Conservation (phyloP, 2,329 filamentous ascomycete species). For the Fusarium sp. region DNA sequence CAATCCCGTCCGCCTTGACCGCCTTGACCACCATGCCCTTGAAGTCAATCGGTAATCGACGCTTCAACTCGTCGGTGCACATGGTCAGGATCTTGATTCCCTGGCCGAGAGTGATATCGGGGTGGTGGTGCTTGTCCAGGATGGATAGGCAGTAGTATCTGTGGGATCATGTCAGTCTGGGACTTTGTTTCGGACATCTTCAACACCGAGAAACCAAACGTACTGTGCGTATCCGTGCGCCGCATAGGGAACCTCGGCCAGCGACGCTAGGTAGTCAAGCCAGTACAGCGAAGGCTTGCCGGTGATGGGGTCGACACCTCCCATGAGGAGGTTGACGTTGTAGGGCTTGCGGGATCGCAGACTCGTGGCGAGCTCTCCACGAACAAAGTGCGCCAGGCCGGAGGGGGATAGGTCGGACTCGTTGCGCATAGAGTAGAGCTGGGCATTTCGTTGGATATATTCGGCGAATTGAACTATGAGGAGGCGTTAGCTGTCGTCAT, state of each 20-base stretch:
- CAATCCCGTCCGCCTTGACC: slow-evolving; percentile 92
- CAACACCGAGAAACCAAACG: slow-evolving; percentile 47
- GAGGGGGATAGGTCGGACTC: slow-evolving; percentile 90
- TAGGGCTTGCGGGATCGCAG: slow-evolving; percentile 94
- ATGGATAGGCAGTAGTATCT: slow-evolving; percentile 98
- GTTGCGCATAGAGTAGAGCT: slow-evolving; percentile 99
- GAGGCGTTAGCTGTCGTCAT: slow-evolving; percentile 40
- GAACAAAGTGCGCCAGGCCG: slow-evolving; percentile 92
- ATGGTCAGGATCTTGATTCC: slow-evolving; percentile 92
- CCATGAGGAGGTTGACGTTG: slow-evolving; percentile 95
- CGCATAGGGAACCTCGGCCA: slow-evolving; percentile 91
- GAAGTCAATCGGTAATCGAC: slow-evolving; percentile 97
- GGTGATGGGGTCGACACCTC: slow-evolving; percentile 92
- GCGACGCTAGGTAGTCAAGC: slow-evolving; percentile 94
- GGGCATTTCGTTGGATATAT: slow-evolving; percentile 98
- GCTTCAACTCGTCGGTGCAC: slow-evolving; percentile 97
- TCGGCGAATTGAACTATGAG: slow-evolving; percentile 94
- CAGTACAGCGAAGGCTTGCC: slow-evolving; percentile 94
- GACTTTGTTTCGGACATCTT: background rate
- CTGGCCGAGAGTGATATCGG: slow-evolving; percentile 88
- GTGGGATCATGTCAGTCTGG: slow-evolving; percentile 38
- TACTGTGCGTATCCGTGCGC: slow-evolving; percentile 98
- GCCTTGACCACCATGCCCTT: slow-evolving; percentile 97
- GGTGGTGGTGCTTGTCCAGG: slow-evolving; percentile 98
- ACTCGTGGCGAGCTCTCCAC: slow-evolving; percentile 90